Evolutionary conservation across 1,284 basidiomycete species (phyloP).

Genomic region (Tylopilus orsonianus): DNA sequence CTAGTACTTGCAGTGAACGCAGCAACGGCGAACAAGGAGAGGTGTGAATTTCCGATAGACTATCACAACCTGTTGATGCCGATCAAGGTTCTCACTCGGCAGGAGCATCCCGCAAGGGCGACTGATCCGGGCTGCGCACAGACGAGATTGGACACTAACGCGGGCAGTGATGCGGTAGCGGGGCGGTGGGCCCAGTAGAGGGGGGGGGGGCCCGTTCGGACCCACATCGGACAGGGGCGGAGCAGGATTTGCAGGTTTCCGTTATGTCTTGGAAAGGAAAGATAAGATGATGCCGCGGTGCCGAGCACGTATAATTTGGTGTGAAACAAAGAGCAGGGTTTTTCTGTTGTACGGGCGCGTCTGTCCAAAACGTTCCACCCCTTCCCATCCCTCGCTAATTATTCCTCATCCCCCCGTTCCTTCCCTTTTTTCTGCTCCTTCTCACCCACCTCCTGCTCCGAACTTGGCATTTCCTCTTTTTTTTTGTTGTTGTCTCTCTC

Average conservation of each 20-base stretch:
- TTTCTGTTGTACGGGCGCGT: conserved; percentile 11
- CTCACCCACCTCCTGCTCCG: conserved; percentile 15
- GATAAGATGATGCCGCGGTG: conserved; percentile 17
- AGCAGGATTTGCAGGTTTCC: conserved; percentile 14
- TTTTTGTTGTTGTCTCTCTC: too few relatives aligned
- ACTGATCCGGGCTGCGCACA: not conserved
- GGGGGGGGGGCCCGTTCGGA: too few relatives aligned
- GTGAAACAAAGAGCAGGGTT: conserved; percentile 15
- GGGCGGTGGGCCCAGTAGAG: not conserved
- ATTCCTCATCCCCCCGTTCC: conserved; percentile 24
- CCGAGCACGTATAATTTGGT: conserved; percentile 18
- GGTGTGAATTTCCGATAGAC: not conserved
- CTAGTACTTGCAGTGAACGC: not conserved
- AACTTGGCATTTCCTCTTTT: conserved; percentile 13
- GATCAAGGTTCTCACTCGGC: not conserved
- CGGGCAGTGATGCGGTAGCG: not conserved
- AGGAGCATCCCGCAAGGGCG: not conserved
- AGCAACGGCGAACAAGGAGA: not conserved
- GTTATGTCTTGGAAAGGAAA: conserved; percentile 14
- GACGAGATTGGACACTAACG: not conserved
- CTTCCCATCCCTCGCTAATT: conserved; percentile 28
- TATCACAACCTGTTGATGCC: too few relatives aligned
- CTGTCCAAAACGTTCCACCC: not conserved
- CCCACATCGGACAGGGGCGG: not conserved
- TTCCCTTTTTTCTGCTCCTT: conserved; percentile 18